Percentiles rank a stretch among this genome's conserved stretches.
phyloP scores from a whole-genome alignment of 495 filamentous ascomycete species.

The Podospora comata region DNA sequence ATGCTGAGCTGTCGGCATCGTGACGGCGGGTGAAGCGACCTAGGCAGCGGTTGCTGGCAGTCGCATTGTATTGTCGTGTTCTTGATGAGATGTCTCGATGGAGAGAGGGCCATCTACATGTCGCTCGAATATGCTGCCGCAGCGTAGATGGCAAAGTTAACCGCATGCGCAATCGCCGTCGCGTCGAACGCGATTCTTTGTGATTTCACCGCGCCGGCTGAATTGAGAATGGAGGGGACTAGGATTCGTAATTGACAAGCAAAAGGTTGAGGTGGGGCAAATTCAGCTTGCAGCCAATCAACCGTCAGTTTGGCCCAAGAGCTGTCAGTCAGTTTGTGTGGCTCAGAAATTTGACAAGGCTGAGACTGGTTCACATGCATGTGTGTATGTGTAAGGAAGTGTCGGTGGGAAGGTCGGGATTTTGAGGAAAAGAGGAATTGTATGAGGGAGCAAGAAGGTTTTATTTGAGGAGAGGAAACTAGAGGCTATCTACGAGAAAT shows the following conservation, averaged over 20 bases:
- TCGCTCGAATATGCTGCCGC: neutral
- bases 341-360: constrained; percentile 17
- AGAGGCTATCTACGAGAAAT: no score
- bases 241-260: neutral
- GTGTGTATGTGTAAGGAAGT: neutral
- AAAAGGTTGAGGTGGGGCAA: neutral
- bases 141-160: neutral
- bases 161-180: neutral
- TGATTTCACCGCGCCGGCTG: no score
- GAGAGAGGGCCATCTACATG: neutral
- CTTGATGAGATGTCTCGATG: neutral
- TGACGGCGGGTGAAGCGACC: constrained; percentile 17
- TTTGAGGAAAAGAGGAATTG: no score
- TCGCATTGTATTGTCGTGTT: neutral
- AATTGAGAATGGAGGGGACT: neutral
- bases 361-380: neutral
- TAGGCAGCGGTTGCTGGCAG: neutral
- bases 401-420: constrained; percentile 3
- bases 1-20: constrained; percentile 66
- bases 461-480: no score
- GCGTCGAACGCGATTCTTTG: constrained; percentile 7
- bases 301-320: neutral
- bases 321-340: constrained; percentile 8
- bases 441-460: no score
- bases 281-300: neutral